Conservation (phyloP, 805 yeast species). For the Metschnikowia continentalis region DNA sequence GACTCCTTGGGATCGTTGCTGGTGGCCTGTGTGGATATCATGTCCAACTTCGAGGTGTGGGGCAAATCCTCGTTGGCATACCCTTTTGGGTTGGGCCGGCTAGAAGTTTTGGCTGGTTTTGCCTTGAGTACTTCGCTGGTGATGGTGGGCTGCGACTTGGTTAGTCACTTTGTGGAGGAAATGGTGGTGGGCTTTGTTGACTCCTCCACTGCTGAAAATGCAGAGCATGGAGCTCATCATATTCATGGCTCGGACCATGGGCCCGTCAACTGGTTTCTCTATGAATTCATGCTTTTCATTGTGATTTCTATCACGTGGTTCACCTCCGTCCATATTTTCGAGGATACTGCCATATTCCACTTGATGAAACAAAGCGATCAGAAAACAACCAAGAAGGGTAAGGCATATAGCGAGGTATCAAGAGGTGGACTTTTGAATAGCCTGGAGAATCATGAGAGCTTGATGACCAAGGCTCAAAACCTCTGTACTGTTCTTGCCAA, state of each 20-base stretch:
- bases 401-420: not conserved
- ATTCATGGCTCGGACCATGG: conserved; percentile 29
- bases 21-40: conserved; percentile 66
- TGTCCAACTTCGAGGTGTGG: conserved; percentile 95
- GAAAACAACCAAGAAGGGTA: not conserved
- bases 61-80: conserved; percentile 70
- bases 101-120: conserved; percentile 84
- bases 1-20: conserved; percentile 77
- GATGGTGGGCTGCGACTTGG: conserved; percentile 86
- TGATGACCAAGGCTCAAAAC: not conserved
- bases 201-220: conserved; percentile 16
- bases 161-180: conserved; percentile 86
- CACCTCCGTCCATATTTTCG: conserved; percentile 33
- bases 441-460: not conserved
- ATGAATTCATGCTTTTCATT: conserved; percentile 23
- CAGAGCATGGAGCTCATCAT: conserved; percentile 35
- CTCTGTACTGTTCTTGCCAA: conserved; percentile 11
- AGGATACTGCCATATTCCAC: conserved; percentile 30
- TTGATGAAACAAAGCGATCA: conserved; percentile 20
- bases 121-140: conserved; percentile 79
- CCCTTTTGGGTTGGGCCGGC: conserved; percentile 92
- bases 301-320: conserved; percentile 23
- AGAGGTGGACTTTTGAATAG: not conserved
- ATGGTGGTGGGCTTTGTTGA: conserved; percentile 39
- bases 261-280: conserved; percentile 24